A percentile compares a stretch with the other conserved stretches of the same genome.
Evolutionary conservation across 768 basidiomycete genomes (phyloP).

Genomic region (Boletus subparvulus): DNA sequence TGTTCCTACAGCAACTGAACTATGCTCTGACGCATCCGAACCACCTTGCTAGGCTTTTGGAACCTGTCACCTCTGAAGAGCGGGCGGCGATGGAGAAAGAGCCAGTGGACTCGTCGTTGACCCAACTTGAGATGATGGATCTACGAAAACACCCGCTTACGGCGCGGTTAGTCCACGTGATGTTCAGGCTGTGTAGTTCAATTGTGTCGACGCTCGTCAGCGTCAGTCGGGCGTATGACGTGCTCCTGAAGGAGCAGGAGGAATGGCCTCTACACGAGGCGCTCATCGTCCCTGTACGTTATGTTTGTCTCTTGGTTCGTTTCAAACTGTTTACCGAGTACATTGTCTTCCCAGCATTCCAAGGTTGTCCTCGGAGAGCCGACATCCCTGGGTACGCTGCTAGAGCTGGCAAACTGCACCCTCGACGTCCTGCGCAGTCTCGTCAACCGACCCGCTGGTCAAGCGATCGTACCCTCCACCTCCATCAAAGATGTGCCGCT

Average conservation of each 20-base stretch:
- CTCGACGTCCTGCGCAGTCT: conserved; percentile 73
- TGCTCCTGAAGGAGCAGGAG: conserved; percentile 61
- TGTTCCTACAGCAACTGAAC: conserved; percentile 83
- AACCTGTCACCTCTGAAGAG: conserved; percentile 78
- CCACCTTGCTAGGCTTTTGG: conserved; percentile 77
- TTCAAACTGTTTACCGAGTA: background rate
- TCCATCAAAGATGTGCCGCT: conserved; percentile 35
- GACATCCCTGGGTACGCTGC: conserved; percentile 79
- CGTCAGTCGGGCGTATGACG: conserved; percentile 66
- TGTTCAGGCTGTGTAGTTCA: conserved; percentile 70
- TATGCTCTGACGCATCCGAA: conserved; percentile 91
- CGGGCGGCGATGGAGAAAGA: conserved; percentile 68
- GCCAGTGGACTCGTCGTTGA: conserved; percentile 32
- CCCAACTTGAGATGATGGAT: conserved; percentile 51
- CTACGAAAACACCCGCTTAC: conserved; percentile 69
- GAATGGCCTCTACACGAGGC: conserved; percentile 74
- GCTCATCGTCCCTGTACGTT: conserved; percentile 69
- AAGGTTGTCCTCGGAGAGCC: conserved; percentile 83
- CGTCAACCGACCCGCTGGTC: conserved; percentile 57
- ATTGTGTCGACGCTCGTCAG: conserved; percentile 68
- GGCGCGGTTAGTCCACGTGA: conserved; percentile 64
- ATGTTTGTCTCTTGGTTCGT: background rate
- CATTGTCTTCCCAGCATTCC: conserved; percentile 55
- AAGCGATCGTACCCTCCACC: conserved; percentile 43
- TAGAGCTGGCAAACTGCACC: conserved; percentile 80